Conservation (phyloP, 768 basidiomycete genomes). For the Boletus tylopilopsis region DNA sequence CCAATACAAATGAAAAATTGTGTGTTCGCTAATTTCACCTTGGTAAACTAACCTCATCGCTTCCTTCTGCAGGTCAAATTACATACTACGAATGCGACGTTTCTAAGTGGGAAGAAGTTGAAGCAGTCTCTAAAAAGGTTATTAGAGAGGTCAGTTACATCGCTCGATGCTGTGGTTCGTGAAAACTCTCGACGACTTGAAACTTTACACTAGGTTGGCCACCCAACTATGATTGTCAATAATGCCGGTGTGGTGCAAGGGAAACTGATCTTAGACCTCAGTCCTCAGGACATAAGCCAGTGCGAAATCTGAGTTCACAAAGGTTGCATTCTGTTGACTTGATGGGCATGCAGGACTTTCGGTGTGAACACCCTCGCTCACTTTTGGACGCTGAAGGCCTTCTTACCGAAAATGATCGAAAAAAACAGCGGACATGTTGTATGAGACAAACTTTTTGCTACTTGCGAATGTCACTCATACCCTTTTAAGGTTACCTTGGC, state of each 20-base stretch:
- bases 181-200: no score
- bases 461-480: constrained; percentile 10
- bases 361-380: constrained; percentile 84
- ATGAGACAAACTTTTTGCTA: constrained; percentile 24
- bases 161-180: neutral
- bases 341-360: constrained; percentile 60
- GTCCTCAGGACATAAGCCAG: constrained; percentile 77
- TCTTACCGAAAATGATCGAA: constrained; percentile 84
- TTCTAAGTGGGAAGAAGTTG: constrained; percentile 82
- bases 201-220: constrained; percentile 57
- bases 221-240: constrained; percentile 88
- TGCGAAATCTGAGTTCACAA: constrained; percentile 55
- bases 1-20: constrained; percentile 75
- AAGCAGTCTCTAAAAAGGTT: constrained; percentile 67
- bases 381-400: constrained; percentile 91
- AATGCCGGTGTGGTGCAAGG: constrained; percentile 95
- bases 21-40: constrained; percentile 31
- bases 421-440: constrained; percentile 82
- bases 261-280: constrained; percentile 77
- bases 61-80: constrained; percentile 58
- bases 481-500: constrained; percentile 64
- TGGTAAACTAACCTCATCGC: neutral
- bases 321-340: neutral
- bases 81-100: constrained; percentile 89
- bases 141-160: constrained; percentile 61